Evolutionary conservation across 2,329 filamentous ascomycete species (phyloP).

Genomic region (Colletotrichum lini): DNA sequence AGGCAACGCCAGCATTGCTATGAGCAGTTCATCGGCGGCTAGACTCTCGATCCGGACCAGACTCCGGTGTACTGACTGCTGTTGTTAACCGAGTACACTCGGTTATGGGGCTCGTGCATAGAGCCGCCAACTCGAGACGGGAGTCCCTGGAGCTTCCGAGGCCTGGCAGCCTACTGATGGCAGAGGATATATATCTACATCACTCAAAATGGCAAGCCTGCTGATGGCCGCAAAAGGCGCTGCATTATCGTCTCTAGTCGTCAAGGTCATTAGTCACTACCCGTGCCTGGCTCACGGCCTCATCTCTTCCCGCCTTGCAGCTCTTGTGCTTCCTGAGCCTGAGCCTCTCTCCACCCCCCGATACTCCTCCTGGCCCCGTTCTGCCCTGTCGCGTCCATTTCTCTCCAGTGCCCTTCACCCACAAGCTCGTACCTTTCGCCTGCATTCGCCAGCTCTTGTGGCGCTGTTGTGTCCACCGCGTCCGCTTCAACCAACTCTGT

Average conservation of each 20-base stretch:
- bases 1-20: neutral
- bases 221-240: no score
- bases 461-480: constrained; percentile 27
- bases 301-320: neutral
- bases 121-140: neutral
- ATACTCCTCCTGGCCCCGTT: constrained; percentile 36
- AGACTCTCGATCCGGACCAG: neutral
- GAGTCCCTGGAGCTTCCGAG: neutral
- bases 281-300: neutral
- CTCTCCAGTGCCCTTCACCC: constrained; percentile 50
- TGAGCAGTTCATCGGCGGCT: constrained; percentile 2
- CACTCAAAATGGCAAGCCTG: neutral
- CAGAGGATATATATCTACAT: neutral
- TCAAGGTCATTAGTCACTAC: constrained; percentile 23
- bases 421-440: constrained; percentile 52
- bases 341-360: constrained; percentile 32
- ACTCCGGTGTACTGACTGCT: no score
- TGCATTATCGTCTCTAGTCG: constrained; percentile 4
- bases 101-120: no score
- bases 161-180: neutral
- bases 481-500: constrained; percentile 43
- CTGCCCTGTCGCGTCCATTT: constrained; percentile 38
- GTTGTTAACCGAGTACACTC: neutral
- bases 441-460: constrained; percentile 48
- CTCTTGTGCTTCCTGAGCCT: constrained; percentile 8